Conservation (phyloP, 108 stramenopile species). For the Fragilaria crotonensis region DNA sequence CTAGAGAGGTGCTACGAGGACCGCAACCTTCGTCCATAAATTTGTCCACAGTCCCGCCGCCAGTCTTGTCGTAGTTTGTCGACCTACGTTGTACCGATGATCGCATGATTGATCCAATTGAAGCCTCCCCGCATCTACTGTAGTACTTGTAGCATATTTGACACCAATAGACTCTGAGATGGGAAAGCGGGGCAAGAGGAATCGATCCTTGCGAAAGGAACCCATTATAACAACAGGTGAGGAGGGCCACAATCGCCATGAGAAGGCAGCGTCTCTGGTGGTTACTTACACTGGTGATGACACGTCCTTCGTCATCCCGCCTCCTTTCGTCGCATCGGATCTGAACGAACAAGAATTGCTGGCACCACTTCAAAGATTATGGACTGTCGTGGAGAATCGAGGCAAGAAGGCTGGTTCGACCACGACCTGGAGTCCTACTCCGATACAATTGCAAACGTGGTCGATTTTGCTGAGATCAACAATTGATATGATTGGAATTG, state of each 20-base stretch:
- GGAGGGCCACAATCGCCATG: background rate
- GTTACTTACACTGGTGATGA: background rate
- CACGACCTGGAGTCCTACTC: slow-evolving; percentile 31
- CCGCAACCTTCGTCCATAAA: too few relatives aligned
- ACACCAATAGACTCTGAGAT: background rate
- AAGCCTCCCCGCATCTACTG: slow-evolving; percentile 72
- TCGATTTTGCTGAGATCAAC: slow-evolving; percentile 29
- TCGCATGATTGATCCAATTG: too few relatives aligned
- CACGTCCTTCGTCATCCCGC: background rate
- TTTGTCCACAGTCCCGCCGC: too few relatives aligned
- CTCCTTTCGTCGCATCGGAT: background rate
- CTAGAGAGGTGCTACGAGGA: too few relatives aligned
- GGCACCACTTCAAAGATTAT: background rate
- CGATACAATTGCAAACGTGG: slow-evolving; percentile 60
- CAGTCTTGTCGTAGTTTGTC: slow-evolving; percentile 66
- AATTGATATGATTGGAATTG: slow-evolving; percentile 21
- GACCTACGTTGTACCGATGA: slow-evolving; percentile 43
- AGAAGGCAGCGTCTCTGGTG: background rate
- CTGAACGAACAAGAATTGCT: background rate
- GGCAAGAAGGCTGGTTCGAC: slow-evolving; percentile 8
- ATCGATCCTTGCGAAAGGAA: background rate
- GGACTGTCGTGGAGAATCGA: background rate
- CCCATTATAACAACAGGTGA: slow-evolving; percentile 29
- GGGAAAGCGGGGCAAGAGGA: slow-evolving; percentile 7
- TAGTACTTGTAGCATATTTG: slow-evolving; percentile 57